Evolutionary conservation across 2,329 filamentous ascomycete genomes (phyloP).

Genomic region (Botryotinia globosa): DNA sequence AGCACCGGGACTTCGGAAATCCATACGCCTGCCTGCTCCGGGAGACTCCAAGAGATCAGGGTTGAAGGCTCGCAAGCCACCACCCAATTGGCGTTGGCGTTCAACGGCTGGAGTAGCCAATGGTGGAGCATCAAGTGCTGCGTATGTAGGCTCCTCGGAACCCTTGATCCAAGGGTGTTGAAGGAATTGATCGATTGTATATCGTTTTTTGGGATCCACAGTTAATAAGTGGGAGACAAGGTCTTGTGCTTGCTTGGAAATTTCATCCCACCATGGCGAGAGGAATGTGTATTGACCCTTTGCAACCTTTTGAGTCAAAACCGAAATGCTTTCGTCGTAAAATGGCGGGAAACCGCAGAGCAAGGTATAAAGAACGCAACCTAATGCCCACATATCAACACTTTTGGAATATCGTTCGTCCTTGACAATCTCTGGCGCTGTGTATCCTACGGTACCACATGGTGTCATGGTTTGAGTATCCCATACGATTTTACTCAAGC

Average conservation of each 20-base stretch:
- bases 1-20: conserved; percentile 93
- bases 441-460: conserved; percentile 98
- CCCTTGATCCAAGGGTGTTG: conserved; percentile 89
- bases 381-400: conserved; percentile 98
- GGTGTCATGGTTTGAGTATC: conserved; percentile 98
- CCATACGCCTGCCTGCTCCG: conserved; percentile 65
- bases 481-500: conserved; percentile 97
- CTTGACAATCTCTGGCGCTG: conserved; percentile 97
- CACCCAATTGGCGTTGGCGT: conserved; percentile 33
- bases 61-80: conserved; percentile 52
- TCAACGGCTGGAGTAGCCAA: conserved; percentile 62
- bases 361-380: conserved; percentile 93
- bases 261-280: conserved; percentile 99
- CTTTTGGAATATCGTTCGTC: conserved; percentile 98
- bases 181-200: conserved; percentile 88
- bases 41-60: conserved; percentile 55
- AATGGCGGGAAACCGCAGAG: conserved; percentile 98
- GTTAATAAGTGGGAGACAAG: conserved; percentile 89
- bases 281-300: conserved; percentile 96
- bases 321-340: conserved; percentile 96
- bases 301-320: conserved; percentile 95
- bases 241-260: conserved; percentile 91
- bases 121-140: conserved; percentile 67
- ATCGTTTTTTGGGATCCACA: conserved; percentile 92
- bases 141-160: conserved; percentile 63